Base-by-base conservation (phyloP, 2,329 filamentous ascomycete genomes). In the Epichloe bromicola region DNA sequence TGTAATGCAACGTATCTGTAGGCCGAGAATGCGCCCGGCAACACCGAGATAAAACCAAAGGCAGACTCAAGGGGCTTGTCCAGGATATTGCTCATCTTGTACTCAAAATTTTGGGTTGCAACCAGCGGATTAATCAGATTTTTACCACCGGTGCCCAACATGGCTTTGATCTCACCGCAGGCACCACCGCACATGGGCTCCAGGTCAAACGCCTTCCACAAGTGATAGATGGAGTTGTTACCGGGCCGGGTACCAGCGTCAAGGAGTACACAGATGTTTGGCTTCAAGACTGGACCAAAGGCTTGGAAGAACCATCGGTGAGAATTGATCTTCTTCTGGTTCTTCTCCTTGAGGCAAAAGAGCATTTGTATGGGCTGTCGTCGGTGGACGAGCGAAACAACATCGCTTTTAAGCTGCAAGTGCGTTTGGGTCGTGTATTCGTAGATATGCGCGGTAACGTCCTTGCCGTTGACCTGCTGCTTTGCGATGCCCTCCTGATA, bases 271-370 rank as follows among this genome's bases (percentile, higher is more conserved):
- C 93, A 97, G 59, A 98, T 95, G 62, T 97, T 97, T 39, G 93
- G 93, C 56, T 97, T 85, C 43, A 98, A 71, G 3, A 97, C 86
- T 20, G 83, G 80, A 34, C 93, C 93, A 65, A 98, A 98, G 0
- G 91, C 93, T 59, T 94, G 86, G 76, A 98, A 98, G 73, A 98
- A 97, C 93, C 93, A 98, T 65, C 93, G 78, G 67, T 98, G 93
- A 0, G 93, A 97, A 66, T 98, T 98, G 79, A 98, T 98, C 76
- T 98, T 98, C 75, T 98, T 98, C 72, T 96, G 90, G 65, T 98
- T 98, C 79, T 96, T 97, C 65, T 98, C 93, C 74, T 98, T 98
- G 54, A 98, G 70, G 67, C 93, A 98, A 74, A 98, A 98, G 4
- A 98, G 80, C 73, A 98, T 85, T 71, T 98, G 93, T 2, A 98